Percentiles rank a stretch among this genome's conserved stretches.
phyloP scores from a whole-genome alignment of 306 rosid species.

The Rubus parviflorus region DNA sequence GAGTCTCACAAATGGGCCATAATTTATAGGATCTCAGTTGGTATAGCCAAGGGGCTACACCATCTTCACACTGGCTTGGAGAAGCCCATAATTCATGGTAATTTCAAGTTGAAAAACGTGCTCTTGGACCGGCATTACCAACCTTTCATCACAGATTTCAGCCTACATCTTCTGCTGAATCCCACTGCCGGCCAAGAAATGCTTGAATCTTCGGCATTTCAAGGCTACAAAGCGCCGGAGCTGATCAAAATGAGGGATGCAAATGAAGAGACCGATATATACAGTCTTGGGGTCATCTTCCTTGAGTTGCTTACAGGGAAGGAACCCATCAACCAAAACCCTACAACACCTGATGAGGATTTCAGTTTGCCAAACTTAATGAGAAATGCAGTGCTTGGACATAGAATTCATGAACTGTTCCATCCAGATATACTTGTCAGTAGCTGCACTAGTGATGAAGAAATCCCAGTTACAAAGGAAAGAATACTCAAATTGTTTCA shows the following conservation, averaged over 20 bases:
- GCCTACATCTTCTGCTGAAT: constrained; percentile 73
- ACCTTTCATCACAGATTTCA: constrained; percentile 70
- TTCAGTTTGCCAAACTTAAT: constrained; percentile 78
- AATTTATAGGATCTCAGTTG: constrained; percentile 57
- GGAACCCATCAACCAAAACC: constrained; percentile 69
- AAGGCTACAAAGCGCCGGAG: constrained; percentile 91
- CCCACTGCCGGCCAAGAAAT: constrained; percentile 80
- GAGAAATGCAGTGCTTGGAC: constrained; percentile 75
- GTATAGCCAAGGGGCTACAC: constrained; percentile 75
- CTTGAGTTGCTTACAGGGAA: constrained; percentile 83
- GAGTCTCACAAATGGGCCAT: constrained; percentile 72
- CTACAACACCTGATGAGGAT: constrained; percentile 78
- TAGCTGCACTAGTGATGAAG: constrained; percentile 33
- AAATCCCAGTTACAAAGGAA: constrained; percentile 48
- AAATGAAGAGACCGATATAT: constrained; percentile 62
- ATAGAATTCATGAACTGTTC: constrained; percentile 69
- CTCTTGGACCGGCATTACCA: constrained; percentile 60
- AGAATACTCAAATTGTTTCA: constrained; percentile 63
- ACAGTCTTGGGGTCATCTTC: constrained; percentile 74
- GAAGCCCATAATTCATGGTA: constrained; percentile 77
- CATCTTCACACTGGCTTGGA: constrained; percentile 70
- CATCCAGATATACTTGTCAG: constrained; percentile 68
- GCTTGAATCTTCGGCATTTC: constrained; percentile 71
- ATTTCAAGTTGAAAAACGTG: constrained; percentile 80
- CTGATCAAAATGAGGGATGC: constrained; percentile 85